A percentile compares a stretch with the other conserved stretches of the same genome.
These are phyloP conservation scores for Boletus fagicola DNA, from an alignment of 768 basidiomycete species.

Conservation along the genomic window DNA sequence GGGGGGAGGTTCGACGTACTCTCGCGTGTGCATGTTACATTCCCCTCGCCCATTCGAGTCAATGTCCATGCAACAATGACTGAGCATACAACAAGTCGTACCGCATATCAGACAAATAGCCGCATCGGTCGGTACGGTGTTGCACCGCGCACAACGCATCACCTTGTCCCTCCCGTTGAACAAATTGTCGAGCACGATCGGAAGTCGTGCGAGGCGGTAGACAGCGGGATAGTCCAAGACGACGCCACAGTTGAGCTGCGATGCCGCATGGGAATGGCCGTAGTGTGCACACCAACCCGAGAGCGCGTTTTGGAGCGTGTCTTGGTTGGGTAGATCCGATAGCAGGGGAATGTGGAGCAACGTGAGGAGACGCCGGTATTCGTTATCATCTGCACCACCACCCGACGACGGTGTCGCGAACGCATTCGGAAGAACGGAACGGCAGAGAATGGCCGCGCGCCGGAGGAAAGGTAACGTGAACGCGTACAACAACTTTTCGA, in stretches of 20 bases:
- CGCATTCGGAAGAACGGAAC: conserved; percentile 64
- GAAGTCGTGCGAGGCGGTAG: conserved; percentile 82
- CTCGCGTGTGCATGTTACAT: conserved; percentile 93
- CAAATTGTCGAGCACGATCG: conserved; percentile 77
- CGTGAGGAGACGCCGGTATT: conserved; percentile 75
- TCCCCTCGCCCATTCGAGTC: conserved; percentile 67
- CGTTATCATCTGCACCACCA: conserved; percentile 47
- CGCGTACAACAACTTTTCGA: conserved; percentile 82
- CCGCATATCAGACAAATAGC: conserved; percentile 94
- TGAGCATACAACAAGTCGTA: conserved; percentile 81
- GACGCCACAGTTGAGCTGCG: conserved; percentile 77
- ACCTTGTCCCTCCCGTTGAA: conserved; percentile 74
- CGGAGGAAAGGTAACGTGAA: conserved; percentile 93
- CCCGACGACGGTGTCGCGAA: conserved; percentile 48
- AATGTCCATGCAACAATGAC: conserved; percentile 82
- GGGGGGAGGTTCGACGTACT: conserved; percentile 56
- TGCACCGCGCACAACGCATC: conserved; percentile 73
- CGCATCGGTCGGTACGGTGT: conserved; percentile 76
- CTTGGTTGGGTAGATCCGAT: conserved; percentile 75
- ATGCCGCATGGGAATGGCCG: conserved; percentile 73
- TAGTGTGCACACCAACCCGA: conserved; percentile 91
- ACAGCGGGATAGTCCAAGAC: conserved; percentile 77
- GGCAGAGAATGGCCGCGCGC: conserved; percentile 79
- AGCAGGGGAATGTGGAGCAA: conserved; percentile 79
- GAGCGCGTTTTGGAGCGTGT: conserved; percentile 84